phyloP scores from a whole-genome alignment of 2,329 filamentous ascomycete species.

The Colletotrichum filicis region DNA sequence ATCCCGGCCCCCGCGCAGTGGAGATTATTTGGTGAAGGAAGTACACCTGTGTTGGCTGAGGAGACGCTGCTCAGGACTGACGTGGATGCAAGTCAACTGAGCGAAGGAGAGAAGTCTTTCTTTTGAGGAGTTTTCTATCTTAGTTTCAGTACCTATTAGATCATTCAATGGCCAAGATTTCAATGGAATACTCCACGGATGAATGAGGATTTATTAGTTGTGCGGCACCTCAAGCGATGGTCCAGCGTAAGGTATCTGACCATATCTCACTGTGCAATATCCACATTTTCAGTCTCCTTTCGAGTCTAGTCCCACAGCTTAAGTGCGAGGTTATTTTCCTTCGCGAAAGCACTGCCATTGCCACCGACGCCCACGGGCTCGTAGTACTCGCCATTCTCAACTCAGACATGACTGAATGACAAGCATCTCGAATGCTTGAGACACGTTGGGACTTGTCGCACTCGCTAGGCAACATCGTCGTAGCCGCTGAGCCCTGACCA shows the following conservation, averaged over 20 bases:
- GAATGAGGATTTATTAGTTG: no score
- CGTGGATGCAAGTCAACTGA: constrained; percentile 38
- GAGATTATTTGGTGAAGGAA: constrained; percentile 46
- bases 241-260: no score
- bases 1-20: constrained; percentile 48
- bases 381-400: constrained; percentile 45
- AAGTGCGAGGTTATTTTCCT: constrained; percentile 41
- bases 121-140: background rate
- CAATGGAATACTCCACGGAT: background rate
- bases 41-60: constrained; percentile 41
- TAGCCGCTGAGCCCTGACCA: no score
- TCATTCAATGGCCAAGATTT: background rate
- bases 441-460: no score
- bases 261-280: no score
- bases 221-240: no score
- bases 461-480: no score
- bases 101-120: constrained; percentile 39
- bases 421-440: no score
- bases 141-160: background rate
- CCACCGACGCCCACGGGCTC: constrained; percentile 43
- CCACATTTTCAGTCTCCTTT: no score
- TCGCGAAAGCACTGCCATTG: constrained; percentile 35
- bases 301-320: constrained; percentile 38
- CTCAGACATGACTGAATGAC: background rate
- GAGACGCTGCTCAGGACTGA: constrained; percentile 46